Percentiles rank a stretch among this genome's conserved stretches.
Conservation (phyloP, 257 asterid genomes). For the Apocynum venetum region DNA sequence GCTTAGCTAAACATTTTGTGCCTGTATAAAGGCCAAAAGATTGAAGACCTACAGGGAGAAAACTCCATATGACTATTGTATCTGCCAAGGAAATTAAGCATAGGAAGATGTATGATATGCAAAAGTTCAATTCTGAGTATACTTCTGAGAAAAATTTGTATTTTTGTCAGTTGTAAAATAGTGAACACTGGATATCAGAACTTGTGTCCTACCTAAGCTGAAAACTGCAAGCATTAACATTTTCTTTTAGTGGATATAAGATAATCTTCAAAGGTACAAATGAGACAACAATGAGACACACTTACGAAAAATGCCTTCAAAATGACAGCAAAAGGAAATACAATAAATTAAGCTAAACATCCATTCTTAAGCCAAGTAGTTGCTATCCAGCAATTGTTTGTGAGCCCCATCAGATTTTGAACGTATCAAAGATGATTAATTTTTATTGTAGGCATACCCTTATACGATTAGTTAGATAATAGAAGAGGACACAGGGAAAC, state of each 20-base stretch:
- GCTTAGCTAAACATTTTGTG: not conserved
- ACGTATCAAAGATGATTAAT: not conserved
- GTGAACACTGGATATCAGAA: not conserved
- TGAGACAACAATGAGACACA: not conserved
- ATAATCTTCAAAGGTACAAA: not conserved
- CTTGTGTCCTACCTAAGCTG: not conserved
- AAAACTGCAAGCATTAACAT: not conserved
- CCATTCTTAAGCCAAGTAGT: not conserved
- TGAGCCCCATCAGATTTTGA: too few relatives aligned
- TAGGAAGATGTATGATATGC: not conserved
- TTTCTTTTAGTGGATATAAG: too few relatives aligned
- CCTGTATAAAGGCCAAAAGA: too few relatives aligned
- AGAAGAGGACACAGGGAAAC: not conserved
- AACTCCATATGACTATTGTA: too few relatives aligned
- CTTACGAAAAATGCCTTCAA: not conserved
- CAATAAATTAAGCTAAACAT: not conserved
- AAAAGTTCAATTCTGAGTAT: not conserved
- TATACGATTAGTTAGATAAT: not conserved
- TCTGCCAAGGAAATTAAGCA: not conserved
- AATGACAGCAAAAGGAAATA: not conserved
- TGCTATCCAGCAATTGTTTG: not conserved
- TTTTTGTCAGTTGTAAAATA: not conserved
- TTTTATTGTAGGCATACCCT: not conserved
- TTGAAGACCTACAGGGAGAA: too few relatives aligned
- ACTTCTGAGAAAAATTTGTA: not conserved